Base-by-base conservation (phyloP, 306 rosid species). In the Cucumis hystrix region DNA sequence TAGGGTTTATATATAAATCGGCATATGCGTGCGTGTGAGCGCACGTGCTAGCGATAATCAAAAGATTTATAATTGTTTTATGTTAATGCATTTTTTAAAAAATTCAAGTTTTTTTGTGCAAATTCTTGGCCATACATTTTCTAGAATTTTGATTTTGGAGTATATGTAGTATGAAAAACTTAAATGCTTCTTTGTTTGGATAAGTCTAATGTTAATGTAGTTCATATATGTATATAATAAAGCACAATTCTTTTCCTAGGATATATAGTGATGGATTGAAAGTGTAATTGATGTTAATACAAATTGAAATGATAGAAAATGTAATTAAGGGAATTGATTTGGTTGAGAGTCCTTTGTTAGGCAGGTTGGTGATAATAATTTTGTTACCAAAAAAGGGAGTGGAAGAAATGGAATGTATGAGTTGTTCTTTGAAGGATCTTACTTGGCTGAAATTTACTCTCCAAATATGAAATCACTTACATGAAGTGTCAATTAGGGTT, bases 1-100 rank as follows among this genome's bases (percentile, higher is more conserved):
- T 69, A 69, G 75, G 75, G 75, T 69, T 69, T 69, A 69, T 69
- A 69, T 69, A 69, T 69, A 69, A 69, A 69, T 69, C 40, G 4
- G 3, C 10, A 2, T 6, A n/a, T 13, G 13, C 40, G 40, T 45
- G 57, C 7, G 20, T 45, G 39, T 12, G 20, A 17, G 7, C 33
- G 56, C 57, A 21, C 58, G 75, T 23, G 39, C 58, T 20, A 20
- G n/a, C 33, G 18, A 43, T 20, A 6, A 45, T 21, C 75, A 7
- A 45, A 45, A 21, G 75, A 8, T 45, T 47, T 67, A n/a, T 67
- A 67, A 11, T 9, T 2, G 20, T 69, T 45, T 12, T 21, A 11
- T 23, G 39, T 45, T 69, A 21, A 9, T 43, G 23, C 56, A 20
- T 69, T 21, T 8, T 20, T 43, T 21, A 45, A 23, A 23, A 69